Evolutionary conservation across 2,329 filamentous ascomycete genomes (phyloP), one percentile per base, ranked within the genome.

Genomic region (Pseudohalonectria lignicola): DNA sequence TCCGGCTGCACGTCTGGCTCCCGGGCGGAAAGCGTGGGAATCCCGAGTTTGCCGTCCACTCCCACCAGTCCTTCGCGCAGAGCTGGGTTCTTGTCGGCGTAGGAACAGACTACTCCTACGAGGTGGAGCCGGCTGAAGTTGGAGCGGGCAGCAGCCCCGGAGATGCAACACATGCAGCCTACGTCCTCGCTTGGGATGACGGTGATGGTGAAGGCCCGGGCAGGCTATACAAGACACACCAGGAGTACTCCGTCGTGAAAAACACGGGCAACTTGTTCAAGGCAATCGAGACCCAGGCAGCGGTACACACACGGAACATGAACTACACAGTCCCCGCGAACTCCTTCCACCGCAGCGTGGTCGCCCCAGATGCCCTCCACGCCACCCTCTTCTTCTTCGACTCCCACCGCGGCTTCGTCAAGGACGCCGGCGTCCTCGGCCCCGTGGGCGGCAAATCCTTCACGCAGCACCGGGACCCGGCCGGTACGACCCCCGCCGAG

Each of bases 371-470:
- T 7, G 36, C 31, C 2, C 36, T 60, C 0, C 55, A 60, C 31
- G 57, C 60, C 2, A 59, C 57, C 1, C 28, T 62, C 4, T 57
- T 57, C 47, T 51, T 55, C 34, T 61, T 62, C 36, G 58, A 62
- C 39, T 49, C 55, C 1, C 34, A 30, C 10, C 51, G 53, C 1
- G 58, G 57, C 7, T 59, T 54, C 35, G 39, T 46, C 4, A 37
- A 47, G 30, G 49, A 55, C 36, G 55, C 54, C 1, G 43, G 44
- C 4, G 53, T 59, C 1, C 45, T 62, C 4, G 55, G 56, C 1
- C 57, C 57, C 7, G 47, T 39, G 25, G 45, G 52, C 21, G 47
- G 41, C 11, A 41, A 47, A 6, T 44, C 42, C 0, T 47, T 37
- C 31, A 48, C 41, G 1, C 47, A 50, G 31, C 8, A 39, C 5